phyloP scores from a whole-genome alignment of 2,329 filamentous ascomycete genomes.

The Chaetomium strumarium region DNA sequence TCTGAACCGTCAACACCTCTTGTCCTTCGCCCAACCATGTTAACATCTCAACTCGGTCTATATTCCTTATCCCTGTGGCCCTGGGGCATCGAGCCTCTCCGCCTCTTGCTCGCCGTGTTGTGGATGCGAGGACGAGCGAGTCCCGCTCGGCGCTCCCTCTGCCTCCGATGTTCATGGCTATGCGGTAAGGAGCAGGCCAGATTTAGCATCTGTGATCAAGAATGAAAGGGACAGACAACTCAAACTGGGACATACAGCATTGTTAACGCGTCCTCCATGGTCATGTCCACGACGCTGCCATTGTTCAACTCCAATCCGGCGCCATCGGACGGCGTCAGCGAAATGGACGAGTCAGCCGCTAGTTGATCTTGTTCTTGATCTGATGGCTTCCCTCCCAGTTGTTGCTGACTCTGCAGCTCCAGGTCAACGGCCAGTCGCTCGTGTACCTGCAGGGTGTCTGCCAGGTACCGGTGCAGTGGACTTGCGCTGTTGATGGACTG shows the following conservation, averaged over 20 bases:
- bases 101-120: neutral
- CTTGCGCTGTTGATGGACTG: neutral
- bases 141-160: neutral
- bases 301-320: too few species aligned
- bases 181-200: neutral
- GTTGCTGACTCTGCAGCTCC: neutral
- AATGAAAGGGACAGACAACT: too few species aligned
- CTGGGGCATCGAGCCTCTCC: neutral
- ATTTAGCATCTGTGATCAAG: neutral
- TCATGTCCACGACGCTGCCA: neutral
- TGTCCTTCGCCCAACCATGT: too few species aligned
- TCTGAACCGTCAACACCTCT: too few species aligned
- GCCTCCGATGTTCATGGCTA: neutral
- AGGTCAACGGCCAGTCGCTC: neutral
- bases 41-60: neutral
- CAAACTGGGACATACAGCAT: neutral
- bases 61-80: conserved; percentile 3
- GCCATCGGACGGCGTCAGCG: neutral
- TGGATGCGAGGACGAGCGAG: too few species aligned
- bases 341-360: neutral
- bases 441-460: neutral
- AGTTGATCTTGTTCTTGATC: neutral
- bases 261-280: neutral
- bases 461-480: conserved; percentile 3
- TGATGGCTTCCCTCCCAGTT: neutral